Evolutionary conservation across 2,329 filamentous ascomycete species (phyloP), one percentile per base, ranked within the genome.

Genomic region (Penicillium occitanis): DNA sequence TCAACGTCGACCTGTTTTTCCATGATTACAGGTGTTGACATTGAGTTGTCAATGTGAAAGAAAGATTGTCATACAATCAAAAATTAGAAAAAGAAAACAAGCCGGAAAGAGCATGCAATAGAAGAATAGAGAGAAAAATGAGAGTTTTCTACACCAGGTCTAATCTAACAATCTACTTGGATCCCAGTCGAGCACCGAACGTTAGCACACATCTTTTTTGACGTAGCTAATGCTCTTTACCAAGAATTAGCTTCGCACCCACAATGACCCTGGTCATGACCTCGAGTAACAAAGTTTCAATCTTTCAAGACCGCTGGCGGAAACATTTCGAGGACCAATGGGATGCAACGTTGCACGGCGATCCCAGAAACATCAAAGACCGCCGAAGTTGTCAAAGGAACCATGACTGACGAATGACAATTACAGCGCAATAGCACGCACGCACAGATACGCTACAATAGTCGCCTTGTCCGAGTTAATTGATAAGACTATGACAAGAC

Each of bases 1-100:
- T 66, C 50, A 37, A 62, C 11, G 53, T 61, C 44, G 30, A 48
- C 50, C 40, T 62, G 37, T 44, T 66, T 66, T 10, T 66, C 64
- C 64, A 66, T 66, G 59, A 44, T 66, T 33, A 57, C 50, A 50
- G 50, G 28, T 30, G 7, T 33, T 61, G 57, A 48, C 37, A 44
- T 22, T 42, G 25, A 30, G n/a, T 11, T 25, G 13, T 37, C 5
- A 19, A n/a, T 35, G 22, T 19, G 6, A 28, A 5, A 35, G 44
- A 37, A 17, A 42, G 51, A 63, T 44, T 6, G 46, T 25, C 19
- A 37, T 30, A 48, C 19, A 62, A 42, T 22, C 28, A 11, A 7
- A 33, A 10, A 19, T 10, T 35, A 2, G 19, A 33, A 10, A 22
- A 30, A 19, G 28, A 17, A 51, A 33, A 22, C 25, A 57, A 17